These are phyloP conservation scores for Aureobasidium vineae DNA, from an alignment of 2,329 filamentous ascomycete species.

Conservation along the genomic window DNA sequence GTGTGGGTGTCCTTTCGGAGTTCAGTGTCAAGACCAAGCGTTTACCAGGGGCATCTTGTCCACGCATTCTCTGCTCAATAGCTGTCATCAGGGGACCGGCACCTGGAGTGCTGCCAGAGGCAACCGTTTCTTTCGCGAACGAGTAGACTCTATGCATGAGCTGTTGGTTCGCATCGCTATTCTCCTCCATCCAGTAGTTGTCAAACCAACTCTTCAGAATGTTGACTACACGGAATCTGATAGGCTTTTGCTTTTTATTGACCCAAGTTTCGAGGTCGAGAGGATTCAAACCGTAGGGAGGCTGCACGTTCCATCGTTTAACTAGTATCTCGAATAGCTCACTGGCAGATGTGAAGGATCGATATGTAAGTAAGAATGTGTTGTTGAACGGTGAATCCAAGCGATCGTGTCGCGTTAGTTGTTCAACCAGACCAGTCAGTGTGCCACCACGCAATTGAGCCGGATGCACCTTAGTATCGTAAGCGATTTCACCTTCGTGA, in stretches of 20 bases:
- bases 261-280: constrained; percentile 83
- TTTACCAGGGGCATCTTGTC: constrained; percentile 82
- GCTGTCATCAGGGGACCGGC: constrained; percentile 80
- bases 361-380: constrained; percentile 94
- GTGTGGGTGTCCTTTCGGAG: constrained; percentile 70
- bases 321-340: constrained; percentile 93
- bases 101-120: constrained; percentile 88
- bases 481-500: constrained; percentile 83
- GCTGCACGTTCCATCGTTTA: constrained; percentile 87
- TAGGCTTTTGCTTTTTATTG: constrained; percentile 92
- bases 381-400: constrained; percentile 95
- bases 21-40: constrained; percentile 83
- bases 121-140: constrained; percentile 89
- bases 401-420: constrained; percentile 93
- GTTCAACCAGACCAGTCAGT: constrained; percentile 83
- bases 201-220: constrained; percentile 99
- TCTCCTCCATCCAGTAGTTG: constrained; percentile 97
- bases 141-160: constrained; percentile 85
- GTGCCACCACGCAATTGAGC: constrained; percentile 85
- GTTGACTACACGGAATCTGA: constrained; percentile 93
- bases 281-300: constrained; percentile 73
- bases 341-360: constrained; percentile 85
- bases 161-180: constrained; percentile 76
- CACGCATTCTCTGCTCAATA: constrained; percentile 82
- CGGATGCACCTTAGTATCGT: constrained; percentile 75